Conservation (phyloP, 1,284 basidiomycete genomes). For the Irpex lacteus region DNA sequence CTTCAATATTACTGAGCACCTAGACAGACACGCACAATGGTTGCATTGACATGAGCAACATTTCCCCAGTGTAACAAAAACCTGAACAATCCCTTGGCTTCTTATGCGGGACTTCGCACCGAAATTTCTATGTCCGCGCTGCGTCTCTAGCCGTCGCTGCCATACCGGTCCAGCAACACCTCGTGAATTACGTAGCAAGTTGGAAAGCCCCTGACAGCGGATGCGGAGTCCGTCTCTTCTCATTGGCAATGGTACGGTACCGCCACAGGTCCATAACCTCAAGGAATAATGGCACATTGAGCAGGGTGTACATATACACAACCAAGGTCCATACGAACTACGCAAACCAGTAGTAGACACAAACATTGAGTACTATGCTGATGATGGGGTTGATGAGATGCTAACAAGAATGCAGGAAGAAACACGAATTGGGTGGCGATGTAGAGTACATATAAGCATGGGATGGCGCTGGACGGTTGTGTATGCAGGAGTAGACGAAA, state of each 20-base stretch:
- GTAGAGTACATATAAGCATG: background rate
- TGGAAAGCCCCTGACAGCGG: no score
- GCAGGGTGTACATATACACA: no score
- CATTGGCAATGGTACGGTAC: no score
- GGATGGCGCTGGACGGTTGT: background rate
- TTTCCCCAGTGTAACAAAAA: no score
- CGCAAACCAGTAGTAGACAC: background rate
- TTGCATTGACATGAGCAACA: no score
- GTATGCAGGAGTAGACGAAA: background rate
- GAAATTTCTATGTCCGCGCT: background rate
- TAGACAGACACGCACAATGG: no score
- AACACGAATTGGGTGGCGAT: background rate
- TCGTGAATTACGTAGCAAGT: background rate
- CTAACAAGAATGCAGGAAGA: background rate
- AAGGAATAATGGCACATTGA: no score
- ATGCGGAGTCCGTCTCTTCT: no score
- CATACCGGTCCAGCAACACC: background rate
- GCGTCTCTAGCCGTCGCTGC: background rate
- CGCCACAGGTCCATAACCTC: no score
- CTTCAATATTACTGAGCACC: no score
- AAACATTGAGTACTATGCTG: background rate
- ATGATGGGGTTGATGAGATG: background rate
- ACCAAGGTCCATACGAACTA: background rate
- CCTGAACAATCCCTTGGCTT: background rate
- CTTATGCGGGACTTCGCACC: background rate